Percentiles rank a stretch among this genome's conserved stretches.
Conservation (phyloP, 352 stramenopile species). For the Phytopythium chamaehyphon region DNA sequence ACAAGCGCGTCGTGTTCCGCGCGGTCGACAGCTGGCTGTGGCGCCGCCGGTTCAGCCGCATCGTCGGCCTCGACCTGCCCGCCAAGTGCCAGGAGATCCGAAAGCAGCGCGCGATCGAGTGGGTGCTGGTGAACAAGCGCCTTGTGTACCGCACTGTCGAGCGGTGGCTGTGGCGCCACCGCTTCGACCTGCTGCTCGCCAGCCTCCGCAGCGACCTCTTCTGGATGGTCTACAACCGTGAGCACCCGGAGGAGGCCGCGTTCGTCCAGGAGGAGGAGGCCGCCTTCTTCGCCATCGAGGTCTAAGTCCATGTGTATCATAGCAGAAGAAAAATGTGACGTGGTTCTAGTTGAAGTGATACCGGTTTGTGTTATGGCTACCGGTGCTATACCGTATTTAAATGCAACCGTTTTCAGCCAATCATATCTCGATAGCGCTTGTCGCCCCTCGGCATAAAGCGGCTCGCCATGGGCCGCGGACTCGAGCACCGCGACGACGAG, state of each 20-base stretch:
- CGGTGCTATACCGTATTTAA: too few relatives aligned
- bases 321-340: too few relatives aligned
- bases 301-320: slow-evolving; percentile 11
- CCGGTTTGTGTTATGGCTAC: too few relatives aligned
- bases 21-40: slow-evolving; percentile 8
- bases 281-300: slow-evolving; percentile 7
- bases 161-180: background rate
- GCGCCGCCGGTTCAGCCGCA: slow-evolving; percentile 10
- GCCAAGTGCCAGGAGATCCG: background rate
- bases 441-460: background rate
- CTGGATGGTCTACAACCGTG: slow-evolving; percentile 18
- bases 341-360: too few relatives aligned
- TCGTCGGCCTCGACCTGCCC: background rate
- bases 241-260: slow-evolving; percentile 13
- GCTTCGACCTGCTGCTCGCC: background rate
- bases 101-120: background rate
- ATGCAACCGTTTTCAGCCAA: too few relatives aligned
- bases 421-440: too few relatives aligned
- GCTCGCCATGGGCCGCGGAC: too few relatives aligned
- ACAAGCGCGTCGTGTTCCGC: slow-evolving; percentile 6
- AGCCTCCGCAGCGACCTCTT: slow-evolving; percentile 8
- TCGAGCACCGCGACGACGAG: too few relatives aligned
- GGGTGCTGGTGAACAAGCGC: background rate
- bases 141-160: background rate
- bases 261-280: slow-evolving; percentile 9